Evolutionary conservation across 257 asterid species (phyloP).

Genomic region (Solanum rostratum): DNA sequence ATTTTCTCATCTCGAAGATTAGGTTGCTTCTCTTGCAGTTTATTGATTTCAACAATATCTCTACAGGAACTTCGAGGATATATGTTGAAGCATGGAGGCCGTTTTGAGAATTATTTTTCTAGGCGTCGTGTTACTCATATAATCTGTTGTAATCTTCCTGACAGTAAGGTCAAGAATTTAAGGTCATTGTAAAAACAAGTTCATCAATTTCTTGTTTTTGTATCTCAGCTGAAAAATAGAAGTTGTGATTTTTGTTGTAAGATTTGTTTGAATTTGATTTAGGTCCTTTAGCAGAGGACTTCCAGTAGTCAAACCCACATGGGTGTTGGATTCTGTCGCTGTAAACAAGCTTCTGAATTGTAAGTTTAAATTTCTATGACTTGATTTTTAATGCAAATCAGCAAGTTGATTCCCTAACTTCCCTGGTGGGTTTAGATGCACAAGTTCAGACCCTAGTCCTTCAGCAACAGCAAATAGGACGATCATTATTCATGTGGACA

Average conservation of each 20-base stretch:
- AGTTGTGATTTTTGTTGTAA: not conserved
- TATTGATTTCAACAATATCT: not conserved
- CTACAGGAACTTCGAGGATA: conserved; percentile 78
- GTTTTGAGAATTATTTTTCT: conserved; percentile 80
- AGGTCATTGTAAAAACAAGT: conserved; percentile 34
- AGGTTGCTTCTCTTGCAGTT: not conserved
- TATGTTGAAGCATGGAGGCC: conserved; percentile 88
- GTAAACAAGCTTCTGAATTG: conserved; percentile 80
- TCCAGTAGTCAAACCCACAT: conserved; percentile 86
- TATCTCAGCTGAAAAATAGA: conserved; percentile 1
- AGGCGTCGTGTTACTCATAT: conserved; percentile 80
- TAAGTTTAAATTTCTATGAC: conserved; percentile 20
- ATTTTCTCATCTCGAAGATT: not conserved
- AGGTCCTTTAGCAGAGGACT: conserved; percentile 98
- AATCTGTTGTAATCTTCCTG: conserved; percentile 92
- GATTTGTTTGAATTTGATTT: not conserved
- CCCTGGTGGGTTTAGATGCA: conserved; percentile 27
- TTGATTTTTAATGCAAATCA: not conserved
- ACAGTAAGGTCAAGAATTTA: conserved; percentile 87
- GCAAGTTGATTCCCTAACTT: conserved; percentile 27
- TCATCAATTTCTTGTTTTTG: not conserved
- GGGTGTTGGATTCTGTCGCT: conserved; percentile 84
- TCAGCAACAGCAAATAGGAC: conserved; percentile 30
- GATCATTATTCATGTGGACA: conserved; percentile 68
- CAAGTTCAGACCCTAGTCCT: conserved; percentile 16